phyloP scores from a whole-genome alignment of 208 protist genomes.

The Trypanosoma theileri region DNA sequence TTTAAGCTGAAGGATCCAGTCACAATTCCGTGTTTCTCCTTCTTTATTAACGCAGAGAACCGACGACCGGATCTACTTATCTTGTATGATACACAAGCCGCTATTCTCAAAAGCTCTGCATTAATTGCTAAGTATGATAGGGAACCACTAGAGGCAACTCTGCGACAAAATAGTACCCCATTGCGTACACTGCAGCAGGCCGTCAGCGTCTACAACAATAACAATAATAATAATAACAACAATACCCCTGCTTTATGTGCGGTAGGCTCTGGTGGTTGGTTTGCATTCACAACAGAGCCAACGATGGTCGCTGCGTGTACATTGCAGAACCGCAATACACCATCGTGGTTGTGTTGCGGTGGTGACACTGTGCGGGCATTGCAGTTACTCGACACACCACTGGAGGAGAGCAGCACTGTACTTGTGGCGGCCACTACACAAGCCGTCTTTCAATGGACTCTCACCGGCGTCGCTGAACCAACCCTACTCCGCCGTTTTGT shows the following conservation, averaged over 20 bases:
- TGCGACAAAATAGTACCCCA: conserved; percentile 49
- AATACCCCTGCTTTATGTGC: conserved; percentile 26
- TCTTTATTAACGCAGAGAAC: conserved; percentile 80
- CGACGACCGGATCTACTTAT: conserved; percentile 70
- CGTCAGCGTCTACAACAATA: conserved; percentile 6
- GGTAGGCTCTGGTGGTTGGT: conserved; percentile 68
- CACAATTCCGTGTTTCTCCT: conserved; percentile 65
- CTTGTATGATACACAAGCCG: conserved; percentile 67
- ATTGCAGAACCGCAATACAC: conserved; percentile 74
- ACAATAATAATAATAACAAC: too few relatives aligned
- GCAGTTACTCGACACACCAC: conserved; percentile 52
- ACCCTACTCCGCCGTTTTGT: conserved; percentile 58
- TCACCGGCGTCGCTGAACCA: conserved; percentile 72
- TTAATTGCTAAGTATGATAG: conserved; percentile 57
- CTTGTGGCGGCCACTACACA: conserved; percentile 52
- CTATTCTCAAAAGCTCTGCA: conserved; percentile 73
- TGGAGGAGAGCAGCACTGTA: conserved; percentile 35
- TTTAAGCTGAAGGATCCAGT: conserved; percentile 74
- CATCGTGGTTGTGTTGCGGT: conserved; percentile 72
- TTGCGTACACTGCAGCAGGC: conserved; percentile 47
- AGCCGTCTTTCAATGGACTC: conserved; percentile 66
- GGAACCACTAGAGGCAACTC: conserved; percentile 47
- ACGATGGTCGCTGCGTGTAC: conserved; percentile 77
- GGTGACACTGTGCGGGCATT: conserved; percentile 50
- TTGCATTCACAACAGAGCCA: conserved; percentile 81